phyloP scores from a whole-genome alignment of 2,329 filamentous ascomycete genomes.

The Raffaelea ambrosiae region DNA sequence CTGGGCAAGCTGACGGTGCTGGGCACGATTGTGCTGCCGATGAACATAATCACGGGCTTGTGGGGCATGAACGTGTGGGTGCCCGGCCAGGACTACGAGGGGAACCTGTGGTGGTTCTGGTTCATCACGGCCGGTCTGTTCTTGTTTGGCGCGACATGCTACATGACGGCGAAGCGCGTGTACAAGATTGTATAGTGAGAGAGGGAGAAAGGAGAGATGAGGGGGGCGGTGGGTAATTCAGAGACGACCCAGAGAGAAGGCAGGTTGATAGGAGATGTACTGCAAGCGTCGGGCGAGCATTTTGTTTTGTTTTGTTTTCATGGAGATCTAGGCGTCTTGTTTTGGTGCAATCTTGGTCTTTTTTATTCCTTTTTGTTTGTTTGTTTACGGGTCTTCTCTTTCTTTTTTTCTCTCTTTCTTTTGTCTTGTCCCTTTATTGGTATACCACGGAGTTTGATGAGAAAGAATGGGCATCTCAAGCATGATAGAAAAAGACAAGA shows the following conservation, averaged over 20 bases:
- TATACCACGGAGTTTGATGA: too few species aligned
- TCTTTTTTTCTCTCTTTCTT: neutral
- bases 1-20: conserved; percentile 91
- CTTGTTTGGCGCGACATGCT: conserved; percentile 72
- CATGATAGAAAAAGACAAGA: too few species aligned
- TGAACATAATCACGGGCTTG: conserved; percentile 98
- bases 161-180: conserved; percentile 71
- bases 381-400: neutral
- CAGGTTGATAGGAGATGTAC: neutral
- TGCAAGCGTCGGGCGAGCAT: too few species aligned
- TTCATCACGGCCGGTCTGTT: conserved; percentile 67
- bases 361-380: too few species aligned
- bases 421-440: neutral
- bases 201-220: neutral
- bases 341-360: too few species aligned
- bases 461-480: too few species aligned
- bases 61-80: conserved; percentile 99
- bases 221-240: neutral
- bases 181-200: conserved; percentile 61
- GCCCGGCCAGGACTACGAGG: conserved; percentile 77
- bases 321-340: too few species aligned
- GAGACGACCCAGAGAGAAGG: neutral
- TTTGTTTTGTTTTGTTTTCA: too few species aligned
- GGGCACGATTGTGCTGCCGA: conserved; percentile 92
- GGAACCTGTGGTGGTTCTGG: conserved; percentile 67